A percentile compares a stretch with the other conserved stretches of the same genome.
phyloP scores from a whole-genome alignment of 2,329 filamentous ascomycete genomes.

The Myriangium duriaei region DNA sequence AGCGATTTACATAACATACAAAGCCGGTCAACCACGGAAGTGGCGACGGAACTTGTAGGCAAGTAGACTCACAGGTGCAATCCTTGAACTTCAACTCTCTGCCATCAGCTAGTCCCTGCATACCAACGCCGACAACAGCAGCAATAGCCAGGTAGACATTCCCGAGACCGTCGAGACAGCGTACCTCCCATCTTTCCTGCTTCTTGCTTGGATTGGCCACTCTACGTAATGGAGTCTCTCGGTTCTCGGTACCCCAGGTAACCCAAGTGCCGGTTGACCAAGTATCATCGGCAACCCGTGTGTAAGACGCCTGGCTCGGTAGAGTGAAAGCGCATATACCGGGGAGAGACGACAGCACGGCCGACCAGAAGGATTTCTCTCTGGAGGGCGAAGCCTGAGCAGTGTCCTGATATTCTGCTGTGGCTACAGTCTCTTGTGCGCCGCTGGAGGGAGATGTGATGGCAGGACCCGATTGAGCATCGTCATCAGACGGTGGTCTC shows the following conservation, averaged over 20 bases:
- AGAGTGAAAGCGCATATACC: constrained; percentile 59
- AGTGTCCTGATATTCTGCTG: not conserved
- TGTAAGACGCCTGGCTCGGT: constrained; percentile 54
- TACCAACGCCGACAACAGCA: constrained; percentile 48
- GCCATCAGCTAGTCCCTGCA: constrained; percentile 39
- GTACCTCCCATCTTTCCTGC: constrained; percentile 62
- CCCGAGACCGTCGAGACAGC: constrained; percentile 64
- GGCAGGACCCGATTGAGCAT: not conserved
- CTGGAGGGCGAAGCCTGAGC: constrained; percentile 15
- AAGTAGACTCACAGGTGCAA: constrained; percentile 26
- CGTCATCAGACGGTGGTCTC: not conserved
- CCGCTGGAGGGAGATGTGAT: not conserved
- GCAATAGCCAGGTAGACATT: constrained; percentile 63
- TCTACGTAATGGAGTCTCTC: constrained; percentile 60
- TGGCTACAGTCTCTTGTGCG: not conserved
- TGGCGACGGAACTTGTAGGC: too few species aligned
- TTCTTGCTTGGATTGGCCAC: constrained; percentile 29
- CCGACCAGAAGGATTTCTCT: constrained; percentile 55
- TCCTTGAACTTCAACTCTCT: constrained; percentile 40
- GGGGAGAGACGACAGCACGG: constrained; percentile 53
- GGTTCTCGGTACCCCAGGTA: constrained; percentile 70
- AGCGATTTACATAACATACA: constrained; percentile 5
- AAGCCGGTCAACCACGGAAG: too few species aligned
- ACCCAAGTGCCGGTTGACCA: constrained; percentile 75
- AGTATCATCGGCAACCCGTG: constrained; percentile 51